Conservation (phyloP, 768 basidiomycete genomes). For the Sporobolomyces pararoseus region DNA sequence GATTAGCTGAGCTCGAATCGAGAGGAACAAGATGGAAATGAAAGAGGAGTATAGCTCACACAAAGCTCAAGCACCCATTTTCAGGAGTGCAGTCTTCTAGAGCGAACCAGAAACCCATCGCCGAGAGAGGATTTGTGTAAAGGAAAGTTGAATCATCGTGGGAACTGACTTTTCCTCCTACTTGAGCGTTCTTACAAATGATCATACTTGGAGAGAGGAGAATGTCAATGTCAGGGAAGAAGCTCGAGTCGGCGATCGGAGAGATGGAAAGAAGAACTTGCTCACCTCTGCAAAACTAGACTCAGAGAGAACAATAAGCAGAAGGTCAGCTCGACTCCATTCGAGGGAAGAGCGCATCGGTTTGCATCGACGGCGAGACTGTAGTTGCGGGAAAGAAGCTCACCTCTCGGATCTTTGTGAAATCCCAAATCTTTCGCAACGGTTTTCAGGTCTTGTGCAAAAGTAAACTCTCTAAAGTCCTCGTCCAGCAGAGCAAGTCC, state of each 20-base stretch:
- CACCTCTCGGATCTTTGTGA: constrained; percentile 69
- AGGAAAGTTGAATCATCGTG: constrained; percentile 83
- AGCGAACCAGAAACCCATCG: constrained; percentile 95
- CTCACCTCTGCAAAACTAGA: too few species aligned
- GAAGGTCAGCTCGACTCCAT: too few species aligned
- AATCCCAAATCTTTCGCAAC: constrained; percentile 74
- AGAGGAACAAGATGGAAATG: too few species aligned
- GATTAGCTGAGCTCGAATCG: too few species aligned
- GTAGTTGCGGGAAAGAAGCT: constrained; percentile 49
- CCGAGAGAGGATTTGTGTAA: constrained; percentile 87
- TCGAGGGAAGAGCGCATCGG: too few species aligned
- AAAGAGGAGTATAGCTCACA: constrained; percentile 47
- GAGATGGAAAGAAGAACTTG: background rate
- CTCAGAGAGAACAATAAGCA: too few species aligned
- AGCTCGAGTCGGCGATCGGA: too few species aligned
- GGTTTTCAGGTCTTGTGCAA: constrained; percentile 53
- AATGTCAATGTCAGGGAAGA: too few species aligned
- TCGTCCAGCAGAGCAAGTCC: constrained; percentile 83
- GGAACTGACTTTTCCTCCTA: constrained; percentile 88
- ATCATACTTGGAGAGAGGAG: constrained; percentile 59
- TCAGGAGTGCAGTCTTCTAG: constrained; percentile 76
- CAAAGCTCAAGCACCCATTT: constrained; percentile 82
- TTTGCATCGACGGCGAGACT: too few species aligned
- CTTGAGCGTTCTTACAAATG: constrained; percentile 84
- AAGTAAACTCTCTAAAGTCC: constrained; percentile 61